Evolutionary conservation across 1,284 basidiomycete genomes (phyloP), one percentile per base, ranked within the genome.

Genomic region (Inonotus hispidus): DNA sequence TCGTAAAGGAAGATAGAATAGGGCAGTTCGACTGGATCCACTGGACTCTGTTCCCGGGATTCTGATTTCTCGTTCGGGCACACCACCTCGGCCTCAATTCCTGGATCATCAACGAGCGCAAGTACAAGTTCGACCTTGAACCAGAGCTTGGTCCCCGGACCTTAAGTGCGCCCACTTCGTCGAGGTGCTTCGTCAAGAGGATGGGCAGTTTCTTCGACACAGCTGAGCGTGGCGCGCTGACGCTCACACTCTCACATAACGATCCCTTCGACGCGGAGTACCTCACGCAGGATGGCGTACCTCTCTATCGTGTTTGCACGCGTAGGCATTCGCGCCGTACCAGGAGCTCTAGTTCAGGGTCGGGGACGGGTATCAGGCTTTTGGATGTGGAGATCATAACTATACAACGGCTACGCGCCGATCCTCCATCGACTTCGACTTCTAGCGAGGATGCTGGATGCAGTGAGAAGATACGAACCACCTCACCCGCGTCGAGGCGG

Each of bases 141-240:
- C 32, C 32, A 32, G 32, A 32, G 8, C 32, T 8, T 32, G 8
- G 8, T n/a, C 32, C 8, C 32, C 32, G 8, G 3, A 32, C 32
- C 32, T 32, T 32, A 32, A 32, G n/a, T n/a, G n/a, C n/a, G n/a
- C n/a, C n/a, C n/a, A n/a, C n/a, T n/a, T n/a, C n/a, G n/a, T n/a
- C n/a, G n/a, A n/a, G n/a, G n/a, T n/a, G n/a, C n/a, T n/a, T n/a
- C n/a, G n/a, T n/a, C n/a, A n/a, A n/a, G n/a, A n/a, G n/a, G 19
- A 52, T 52, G 58, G 39, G 27, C 25, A 49, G 47, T 25, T 59
- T 59, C 50, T 59, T 59, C 50, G 58, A 59, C 38, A 35, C 58
- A 2, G 23, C 47, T 11, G 58, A 59, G 38, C 58, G 58, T 37
- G 58, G 58, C 16, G 50, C 58, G 16, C 37, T 59, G 2, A 59